A percentile compares a stretch with the other conserved stretches of the same genome.
These are phyloP conservation scores for Rhodotorula sp. DNA, from an alignment of 1,284 basidiomycete genomes.

Conservation along the genomic window DNA sequence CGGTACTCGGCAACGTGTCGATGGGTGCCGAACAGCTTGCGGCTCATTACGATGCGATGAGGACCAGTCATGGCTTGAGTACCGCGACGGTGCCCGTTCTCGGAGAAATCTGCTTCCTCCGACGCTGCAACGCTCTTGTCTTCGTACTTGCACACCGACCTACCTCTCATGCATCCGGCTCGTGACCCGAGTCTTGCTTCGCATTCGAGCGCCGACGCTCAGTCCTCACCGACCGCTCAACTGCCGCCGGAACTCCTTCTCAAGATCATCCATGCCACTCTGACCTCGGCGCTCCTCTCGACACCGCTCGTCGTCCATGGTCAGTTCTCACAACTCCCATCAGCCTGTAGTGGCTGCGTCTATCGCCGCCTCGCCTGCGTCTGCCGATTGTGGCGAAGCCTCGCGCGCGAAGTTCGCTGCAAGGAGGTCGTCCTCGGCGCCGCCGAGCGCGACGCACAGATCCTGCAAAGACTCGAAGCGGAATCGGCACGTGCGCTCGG, in stretches of 20 bases:
- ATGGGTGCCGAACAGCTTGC: too few species aligned
- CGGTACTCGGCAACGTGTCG: too few species aligned
- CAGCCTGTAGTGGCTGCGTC: constrained; percentile 18
- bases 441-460: constrained; percentile 10
- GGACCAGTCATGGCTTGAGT: not conserved
- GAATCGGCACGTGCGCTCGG: not conserved
- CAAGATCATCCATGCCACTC: constrained; percentile 21
- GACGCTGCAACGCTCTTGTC: not conserved
- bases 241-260: constrained; percentile 27
- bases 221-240: not conserved
- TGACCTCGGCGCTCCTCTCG: constrained; percentile 6
- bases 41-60: too few species aligned
- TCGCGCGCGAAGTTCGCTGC: constrained; percentile 13
- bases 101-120: not conserved
- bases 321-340: constrained; percentile 14
- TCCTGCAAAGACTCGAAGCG: not conserved
- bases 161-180: not conserved
- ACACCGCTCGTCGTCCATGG: constrained; percentile 17
- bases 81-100: not conserved
- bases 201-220: not conserved
- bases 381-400: not conserved
- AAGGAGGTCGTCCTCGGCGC: constrained; percentile 13
- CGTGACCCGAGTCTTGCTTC: not conserved
- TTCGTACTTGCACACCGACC: not conserved
- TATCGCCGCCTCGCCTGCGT: constrained; percentile 23